Conservation (phyloP, 306 rosid genomes). For the Rosa rugosa region DNA sequence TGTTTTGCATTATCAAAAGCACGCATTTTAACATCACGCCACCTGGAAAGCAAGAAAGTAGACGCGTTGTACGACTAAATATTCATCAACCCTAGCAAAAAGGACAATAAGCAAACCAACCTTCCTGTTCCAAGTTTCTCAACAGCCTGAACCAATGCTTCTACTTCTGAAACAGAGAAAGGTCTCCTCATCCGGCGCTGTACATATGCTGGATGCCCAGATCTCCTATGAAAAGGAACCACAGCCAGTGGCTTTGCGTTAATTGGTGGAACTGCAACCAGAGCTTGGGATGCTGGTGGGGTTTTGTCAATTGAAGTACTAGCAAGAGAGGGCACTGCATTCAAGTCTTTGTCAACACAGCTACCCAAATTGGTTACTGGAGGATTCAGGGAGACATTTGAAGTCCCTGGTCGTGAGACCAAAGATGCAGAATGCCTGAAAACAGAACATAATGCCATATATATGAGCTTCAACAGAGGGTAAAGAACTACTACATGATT, state of each 20-base stretch:
- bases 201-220: constrained; percentile 54
- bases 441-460: constrained; percentile 25
- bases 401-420: constrained; percentile 42
- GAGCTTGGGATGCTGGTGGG: constrained; percentile 46
- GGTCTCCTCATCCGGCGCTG: constrained; percentile 82
- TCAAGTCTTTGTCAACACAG: constrained; percentile 42
- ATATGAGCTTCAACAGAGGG: background rate
- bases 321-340: constrained; percentile 32
- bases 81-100: constrained; percentile 9
- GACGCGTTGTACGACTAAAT: background rate
- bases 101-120: constrained; percentile 25
- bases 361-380: constrained; percentile 41
- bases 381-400: constrained; percentile 38
- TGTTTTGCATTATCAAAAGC: constrained; percentile 68
- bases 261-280: constrained; percentile 59
- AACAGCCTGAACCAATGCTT: constrained; percentile 77
- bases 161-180: constrained; percentile 77
- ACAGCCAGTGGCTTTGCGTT: constrained; percentile 60
- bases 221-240: constrained; percentile 54
- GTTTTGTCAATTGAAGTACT: constrained; percentile 42
- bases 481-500: constrained; percentile 1
- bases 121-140: constrained; percentile 91
- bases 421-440: constrained; percentile 54
- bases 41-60: constrained; percentile 32
- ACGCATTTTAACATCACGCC: constrained; percentile 70